These are phyloP conservation scores for Talaromyces pinophilus DNA, from an alignment of 2,329 filamentous ascomycete species.

Conservation along the genomic window DNA sequence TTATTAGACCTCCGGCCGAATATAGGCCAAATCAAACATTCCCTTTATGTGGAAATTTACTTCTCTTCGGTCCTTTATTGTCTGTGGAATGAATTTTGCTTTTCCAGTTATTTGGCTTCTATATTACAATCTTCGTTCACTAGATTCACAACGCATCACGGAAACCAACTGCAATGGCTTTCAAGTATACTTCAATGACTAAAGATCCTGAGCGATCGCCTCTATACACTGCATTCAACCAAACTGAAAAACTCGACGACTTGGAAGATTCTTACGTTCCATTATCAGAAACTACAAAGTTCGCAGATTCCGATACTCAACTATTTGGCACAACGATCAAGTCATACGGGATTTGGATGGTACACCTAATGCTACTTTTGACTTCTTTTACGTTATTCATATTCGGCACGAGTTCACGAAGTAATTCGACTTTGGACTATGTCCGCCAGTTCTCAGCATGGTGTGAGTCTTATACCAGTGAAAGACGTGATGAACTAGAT, in stretches of 20 bases:
- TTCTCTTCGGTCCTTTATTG: background rate
- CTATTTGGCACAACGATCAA: background rate
- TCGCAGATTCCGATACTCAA: background rate
- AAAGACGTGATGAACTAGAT: background rate
- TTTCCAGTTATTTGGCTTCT: background rate
- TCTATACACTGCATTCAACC: slow-evolving; percentile 2
- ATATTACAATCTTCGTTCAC: background rate
- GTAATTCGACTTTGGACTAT: background rate
- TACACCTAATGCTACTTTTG: background rate
- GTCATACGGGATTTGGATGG: slow-evolving; percentile 3
- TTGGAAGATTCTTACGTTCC: slow-evolving; percentile 1
- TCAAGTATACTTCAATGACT: background rate
- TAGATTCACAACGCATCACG: background rate
- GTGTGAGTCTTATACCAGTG: slow-evolving; percentile 3
- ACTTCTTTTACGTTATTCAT: slow-evolving; percentile 10
- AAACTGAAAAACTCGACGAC: background rate
- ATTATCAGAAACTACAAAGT: background rate
- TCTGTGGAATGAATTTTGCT: background rate
- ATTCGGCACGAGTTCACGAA: background rate
- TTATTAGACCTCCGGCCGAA: background rate
- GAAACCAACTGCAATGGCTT: background rate
- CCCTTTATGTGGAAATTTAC: background rate
- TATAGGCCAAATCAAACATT: background rate
- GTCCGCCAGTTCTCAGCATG: slow-evolving; percentile 15
- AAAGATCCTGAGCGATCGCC: slow-evolving; percentile 5